A percentile compares a stretch with the other conserved stretches of the same genome.
phyloP scores from a whole-genome alignment of 2,329 filamentous ascomycete species.

The Calonectria fujianensis region DNA sequence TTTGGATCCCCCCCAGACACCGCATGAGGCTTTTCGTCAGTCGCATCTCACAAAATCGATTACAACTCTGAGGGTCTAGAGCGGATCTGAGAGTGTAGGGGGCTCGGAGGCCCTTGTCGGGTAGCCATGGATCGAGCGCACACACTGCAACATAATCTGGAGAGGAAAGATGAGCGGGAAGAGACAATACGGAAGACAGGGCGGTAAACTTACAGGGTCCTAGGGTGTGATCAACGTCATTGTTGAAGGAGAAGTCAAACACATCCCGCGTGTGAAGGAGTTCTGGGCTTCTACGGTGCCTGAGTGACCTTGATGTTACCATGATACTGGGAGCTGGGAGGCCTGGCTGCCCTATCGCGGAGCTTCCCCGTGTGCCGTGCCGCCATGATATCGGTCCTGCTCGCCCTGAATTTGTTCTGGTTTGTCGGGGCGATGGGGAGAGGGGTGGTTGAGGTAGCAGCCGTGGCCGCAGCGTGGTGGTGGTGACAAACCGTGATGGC shows the following conservation, averaged over 20 bases:
- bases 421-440: constrained; percentile 13
- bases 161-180: constrained; percentile 14
- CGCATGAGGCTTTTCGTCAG: constrained; percentile 35
- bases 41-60: constrained; percentile 52
- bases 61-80: constrained; percentile 38
- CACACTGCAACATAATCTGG: constrained; percentile 19
- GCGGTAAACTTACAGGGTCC: not conserved
- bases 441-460: constrained; percentile 18
- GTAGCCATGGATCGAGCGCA: constrained; percentile 23
- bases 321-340: constrained; percentile 24
- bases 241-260: constrained; percentile 12
- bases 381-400: constrained; percentile 8
- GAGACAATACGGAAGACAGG: constrained; percentile 25
- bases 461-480: constrained; percentile 17
- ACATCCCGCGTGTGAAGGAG: constrained; percentile 1
- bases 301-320: constrained; percentile 28
- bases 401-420: constrained; percentile 18
- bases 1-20: constrained; percentile 11
- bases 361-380: constrained; percentile 23
- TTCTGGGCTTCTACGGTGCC: constrained; percentile 4
- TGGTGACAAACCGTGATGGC: constrained; percentile 23
- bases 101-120: constrained; percentile 5
- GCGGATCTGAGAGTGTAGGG: constrained; percentile 35
- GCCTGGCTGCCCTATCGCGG: constrained; percentile 23
- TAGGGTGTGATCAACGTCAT: constrained; percentile 3